phyloP scores from a whole-genome alignment of 257 asterid genomes.

The Dorcoceras hygrometricum region DNA sequence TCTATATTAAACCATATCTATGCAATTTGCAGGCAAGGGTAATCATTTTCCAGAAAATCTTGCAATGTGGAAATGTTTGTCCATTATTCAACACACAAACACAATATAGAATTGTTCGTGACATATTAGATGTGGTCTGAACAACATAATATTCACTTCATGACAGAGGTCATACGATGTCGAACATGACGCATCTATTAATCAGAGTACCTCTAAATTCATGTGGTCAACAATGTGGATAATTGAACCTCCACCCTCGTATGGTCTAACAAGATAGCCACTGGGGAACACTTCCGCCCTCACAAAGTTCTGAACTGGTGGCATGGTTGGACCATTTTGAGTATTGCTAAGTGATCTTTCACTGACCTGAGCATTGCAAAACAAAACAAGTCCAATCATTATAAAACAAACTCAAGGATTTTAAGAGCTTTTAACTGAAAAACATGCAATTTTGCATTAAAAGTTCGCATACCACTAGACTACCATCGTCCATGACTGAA shows the following conservation, averaged over 20 bases:
- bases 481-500: conserved; percentile 86
- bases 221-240: conserved; percentile 89
- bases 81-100: background rate
- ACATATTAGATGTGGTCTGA: background rate
- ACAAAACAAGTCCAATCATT: conserved; percentile 8
- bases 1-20: background rate
- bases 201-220: conserved; percentile 60
- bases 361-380: conserved; percentile 49
- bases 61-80: background rate
- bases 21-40: background rate
- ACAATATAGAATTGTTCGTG: too few species aligned
- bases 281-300: conserved; percentile 88
- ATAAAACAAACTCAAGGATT: background rate
- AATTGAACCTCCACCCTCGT: conserved; percentile 91
- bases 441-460: background rate
- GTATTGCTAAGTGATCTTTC: conserved; percentile 84
- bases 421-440: background rate
- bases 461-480: conserved; percentile 61
- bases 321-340: conserved; percentile 90
- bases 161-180: background rate
- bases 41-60: background rate
- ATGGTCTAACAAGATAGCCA: conserved; percentile 85
- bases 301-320: conserved; percentile 73
- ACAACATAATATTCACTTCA: background rate
- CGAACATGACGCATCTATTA: background rate